phyloP scores from a whole-genome alignment of 2,329 filamentous ascomycete genomes.

The Alternaria infectoria region DNA sequence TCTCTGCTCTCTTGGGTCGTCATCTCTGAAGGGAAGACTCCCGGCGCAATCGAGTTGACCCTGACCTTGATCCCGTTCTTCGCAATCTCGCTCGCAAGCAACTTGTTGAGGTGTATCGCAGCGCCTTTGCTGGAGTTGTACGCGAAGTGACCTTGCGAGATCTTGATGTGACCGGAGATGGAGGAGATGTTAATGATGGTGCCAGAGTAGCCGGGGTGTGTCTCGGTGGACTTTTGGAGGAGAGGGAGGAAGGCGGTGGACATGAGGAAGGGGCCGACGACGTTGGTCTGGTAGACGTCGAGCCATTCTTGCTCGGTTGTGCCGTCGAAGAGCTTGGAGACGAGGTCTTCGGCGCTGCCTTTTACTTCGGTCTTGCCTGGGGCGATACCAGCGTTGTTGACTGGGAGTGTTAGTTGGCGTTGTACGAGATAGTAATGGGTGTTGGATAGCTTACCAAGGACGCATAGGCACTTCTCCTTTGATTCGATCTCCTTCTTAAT shows the following conservation, averaged over 20 bases:
- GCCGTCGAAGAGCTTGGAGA: conserved; percentile 54
- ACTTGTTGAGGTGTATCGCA: conserved; percentile 61
- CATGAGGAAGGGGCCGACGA: conserved; percentile 57
- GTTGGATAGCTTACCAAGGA: conserved; percentile 42
- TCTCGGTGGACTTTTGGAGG: conserved; percentile 52
- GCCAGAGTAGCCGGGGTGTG: conserved; percentile 51
- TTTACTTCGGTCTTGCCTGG: conserved; percentile 46
- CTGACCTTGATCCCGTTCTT: conserved; percentile 60
- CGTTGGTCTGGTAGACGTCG: conserved; percentile 54
- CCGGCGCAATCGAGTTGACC: conserved; percentile 64
- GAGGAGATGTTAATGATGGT: conserved; percentile 56
- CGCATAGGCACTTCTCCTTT: conserved; percentile 53
- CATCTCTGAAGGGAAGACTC: conserved; percentile 65
- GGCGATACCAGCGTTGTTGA: conserved; percentile 54
- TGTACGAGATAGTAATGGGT: conserved; percentile 31
- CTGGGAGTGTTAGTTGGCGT: conserved; percentile 30
- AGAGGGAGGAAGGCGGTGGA: conserved; percentile 55
- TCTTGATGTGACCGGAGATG: conserved; percentile 55
- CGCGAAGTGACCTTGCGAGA: conserved; percentile 55
- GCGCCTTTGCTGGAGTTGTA: conserved; percentile 60
- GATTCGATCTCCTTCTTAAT: conserved; percentile 53
- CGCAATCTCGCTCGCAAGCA: conserved; percentile 62
- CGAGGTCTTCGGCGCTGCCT: conserved; percentile 51
- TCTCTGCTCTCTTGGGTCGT: conserved; percentile 58
- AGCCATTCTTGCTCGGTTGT: conserved; percentile 55